A percentile compares a stretch with the other conserved stretches of the same genome.
phyloP scores from a whole-genome alignment of 345 rosid genomes.

The Bretschneidera sinensis region DNA sequence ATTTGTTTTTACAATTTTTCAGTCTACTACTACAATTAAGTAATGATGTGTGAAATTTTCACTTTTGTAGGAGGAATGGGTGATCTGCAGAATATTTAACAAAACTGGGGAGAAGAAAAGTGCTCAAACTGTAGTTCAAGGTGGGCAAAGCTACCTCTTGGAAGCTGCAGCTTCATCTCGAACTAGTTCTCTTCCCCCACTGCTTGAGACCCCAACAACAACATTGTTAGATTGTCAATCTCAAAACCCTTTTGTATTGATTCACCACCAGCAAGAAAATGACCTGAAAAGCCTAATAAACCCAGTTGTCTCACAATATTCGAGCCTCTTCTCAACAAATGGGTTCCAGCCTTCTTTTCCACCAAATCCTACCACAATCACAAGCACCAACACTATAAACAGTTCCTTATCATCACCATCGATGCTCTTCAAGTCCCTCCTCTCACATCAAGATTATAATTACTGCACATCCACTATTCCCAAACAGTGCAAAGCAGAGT shows the following conservation, averaged over 20 bases:
- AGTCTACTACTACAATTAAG: too few species aligned
- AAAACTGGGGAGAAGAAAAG: slow-evolving; percentile 67
- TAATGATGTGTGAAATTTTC: background rate
- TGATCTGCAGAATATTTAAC: slow-evolving; percentile 82
- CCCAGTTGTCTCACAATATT: slow-evolving; percentile 34
- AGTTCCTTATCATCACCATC: slow-evolving; percentile 34
- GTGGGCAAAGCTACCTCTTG: slow-evolving; percentile 31
- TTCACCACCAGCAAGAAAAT: slow-evolving; percentile 38
- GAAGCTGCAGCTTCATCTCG: slow-evolving; percentile 16
- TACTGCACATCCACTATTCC: slow-evolving; percentile 25
- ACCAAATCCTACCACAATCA: slow-evolving; percentile 10
- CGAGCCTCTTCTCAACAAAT: slow-evolving; percentile 19
- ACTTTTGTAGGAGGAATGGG: slow-evolving; percentile 90
- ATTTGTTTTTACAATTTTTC: too few species aligned
- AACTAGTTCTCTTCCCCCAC: slow-evolving; percentile 39
- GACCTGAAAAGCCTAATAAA: slow-evolving; percentile 45
- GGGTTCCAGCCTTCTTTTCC: slow-evolving; percentile 17
- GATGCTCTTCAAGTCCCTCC: slow-evolving; percentile 45
- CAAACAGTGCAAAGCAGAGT: slow-evolving; percentile 59
- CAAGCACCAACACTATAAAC: too few species aligned
- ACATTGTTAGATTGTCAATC: slow-evolving; percentile 33
- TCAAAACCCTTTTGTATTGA: slow-evolving; percentile 27
- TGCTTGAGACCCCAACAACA: slow-evolving; percentile 43
- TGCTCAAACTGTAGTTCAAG: slow-evolving; percentile 30
- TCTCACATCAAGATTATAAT: slow-evolving; percentile 46